A percentile compares a stretch with the other conserved stretches of the same genome.
Conservation (phyloP, 805 yeast species). For the Metschnikowia gruessii region DNA sequence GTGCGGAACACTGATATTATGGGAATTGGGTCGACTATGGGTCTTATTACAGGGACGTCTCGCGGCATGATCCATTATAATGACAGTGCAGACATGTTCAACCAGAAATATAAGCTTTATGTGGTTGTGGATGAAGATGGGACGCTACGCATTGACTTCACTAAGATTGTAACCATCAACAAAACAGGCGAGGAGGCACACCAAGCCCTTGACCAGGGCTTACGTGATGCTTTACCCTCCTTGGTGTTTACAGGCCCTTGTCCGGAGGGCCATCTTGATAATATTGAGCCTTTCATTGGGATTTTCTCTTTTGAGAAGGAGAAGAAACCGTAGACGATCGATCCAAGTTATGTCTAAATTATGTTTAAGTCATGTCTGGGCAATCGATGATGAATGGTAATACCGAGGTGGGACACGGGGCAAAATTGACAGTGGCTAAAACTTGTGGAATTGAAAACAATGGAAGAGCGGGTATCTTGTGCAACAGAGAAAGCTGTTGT, state of each 20-base stretch:
- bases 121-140: conserved; percentile 48
- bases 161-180: conserved; percentile 39
- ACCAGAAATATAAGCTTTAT: conserved; percentile 48
- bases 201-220: conserved; percentile 10
- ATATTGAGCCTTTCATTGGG: conserved; percentile 53
- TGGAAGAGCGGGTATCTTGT: too few relatives aligned
- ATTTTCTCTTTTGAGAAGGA: conserved; percentile 51
- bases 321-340: conserved; percentile 19
- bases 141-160: conserved; percentile 48
- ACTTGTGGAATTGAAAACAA: too few relatives aligned
- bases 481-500: too few relatives aligned
- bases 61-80: conserved; percentile 49
- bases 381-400: too few relatives aligned
- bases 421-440: neutral
- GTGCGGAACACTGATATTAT: conserved; percentile 47
- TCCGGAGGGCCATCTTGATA: conserved; percentile 52
- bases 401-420: too few relatives aligned
- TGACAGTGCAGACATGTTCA: conserved; percentile 43
- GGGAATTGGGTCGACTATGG: conserved; percentile 58
- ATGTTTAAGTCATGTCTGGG: too few relatives aligned
- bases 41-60: conserved; percentile 51
- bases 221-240: conserved; percentile 44
- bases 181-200: conserved; percentile 23
- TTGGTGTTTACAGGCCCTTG: conserved; percentile 50
- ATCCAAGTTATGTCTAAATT: neutral